Base-by-base conservation (phyloP, 1,284 basidiomycete genomes). In the Ganoderma lucidum region DNA sequence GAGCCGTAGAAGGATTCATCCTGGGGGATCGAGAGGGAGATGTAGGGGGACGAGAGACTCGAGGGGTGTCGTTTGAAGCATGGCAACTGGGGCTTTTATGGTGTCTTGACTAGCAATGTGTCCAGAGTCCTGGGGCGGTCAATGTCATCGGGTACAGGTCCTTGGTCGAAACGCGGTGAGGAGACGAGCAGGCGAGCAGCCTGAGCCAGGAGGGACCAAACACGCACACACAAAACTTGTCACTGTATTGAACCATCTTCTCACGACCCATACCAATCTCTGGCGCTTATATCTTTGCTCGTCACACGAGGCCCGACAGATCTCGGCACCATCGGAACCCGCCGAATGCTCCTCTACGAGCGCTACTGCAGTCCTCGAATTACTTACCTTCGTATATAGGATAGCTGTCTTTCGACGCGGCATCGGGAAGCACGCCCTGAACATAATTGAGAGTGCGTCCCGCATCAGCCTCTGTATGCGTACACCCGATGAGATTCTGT, bases 141-240 rank as follows among this genome's bases (percentile, higher is more conserved):
- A 51, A 51, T 51, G 48, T 51, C 48, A 51, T 28, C 48, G 48
- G 48, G 23, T 51, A 51, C 48, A 28, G 23, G 48, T 51, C 48
- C 23, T 51, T 51, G 48, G 48, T 51, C 48, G 23, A 51, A 51
- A 51, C 48, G 48, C 48, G 48, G 48, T 5, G 48, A 51, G 48
- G 12, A 51, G 48, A 28, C 48, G 12, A 51, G 48, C 48, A 51
- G 23, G 3, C 48, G 48, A 10, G 48, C 48, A 51, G n/a, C 48
- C 23, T 28, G 48, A 28, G 23, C 48, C 12, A 28, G 48, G 48
- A 51, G 8, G 10, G 23, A 28, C 9, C 48, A 51, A 51, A 51
- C 23, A 51, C 10, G 23, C 48, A 51, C 23, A 10, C 23, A 51
- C 48, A 51, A 51, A 51, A 28, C 48, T 51, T 51, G 48, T 28